Evolutionary conservation across 1,284 basidiomycete genomes (phyloP), one percentile per base, ranked within the genome.

Genomic region (Sparassis latifolia): DNA sequence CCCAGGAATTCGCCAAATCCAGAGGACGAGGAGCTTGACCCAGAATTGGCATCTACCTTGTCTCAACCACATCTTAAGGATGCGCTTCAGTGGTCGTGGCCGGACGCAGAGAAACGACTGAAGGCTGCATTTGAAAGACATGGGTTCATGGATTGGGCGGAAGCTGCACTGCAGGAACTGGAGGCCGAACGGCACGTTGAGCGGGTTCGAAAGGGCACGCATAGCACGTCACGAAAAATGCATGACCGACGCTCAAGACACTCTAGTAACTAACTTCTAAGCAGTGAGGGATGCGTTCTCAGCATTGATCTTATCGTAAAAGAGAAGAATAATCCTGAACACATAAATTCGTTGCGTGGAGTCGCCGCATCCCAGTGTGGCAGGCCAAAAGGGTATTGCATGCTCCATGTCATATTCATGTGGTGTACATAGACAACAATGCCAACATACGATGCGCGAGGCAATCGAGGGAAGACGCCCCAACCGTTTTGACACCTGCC

Each of bases 131-230:
- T 77, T 56, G 76, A 82, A 4, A 62, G 73, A 31, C 79, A 76
- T 7, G 82, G 84, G 0, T 65, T 84, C 32, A 57, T 69, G 0
- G 67, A 71, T 1, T 84, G 82, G 80, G 66, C 68, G 10, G 70
- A 78, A 45, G 69, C 69, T 10, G 79, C 72, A 1, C 52, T 71
- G 47, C 68, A 64, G 33, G 83, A 85, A 61, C 48, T 81, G 44
- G 81, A 84, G 56, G 71, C 70, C 0, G 83, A 86, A 57, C 69
- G 66, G 1, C 63, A 71, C 37, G 51, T 73, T 7, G 79, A 82
- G 58, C 64, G 77, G 48, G 56, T 42, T 42, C 41, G 41, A 20
- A 42, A 27, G 41, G 41, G 41, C 6, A 20, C 20, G 20, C 20
- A 20, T 20, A 20, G 20, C 20, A 20, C 20, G 20, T 20, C 20